Evolutionary conservation across 2,329 filamentous ascomycete species (phyloP), one percentile per base, ranked within the genome.

Genomic region (Aureobasidium sp.): DNA sequence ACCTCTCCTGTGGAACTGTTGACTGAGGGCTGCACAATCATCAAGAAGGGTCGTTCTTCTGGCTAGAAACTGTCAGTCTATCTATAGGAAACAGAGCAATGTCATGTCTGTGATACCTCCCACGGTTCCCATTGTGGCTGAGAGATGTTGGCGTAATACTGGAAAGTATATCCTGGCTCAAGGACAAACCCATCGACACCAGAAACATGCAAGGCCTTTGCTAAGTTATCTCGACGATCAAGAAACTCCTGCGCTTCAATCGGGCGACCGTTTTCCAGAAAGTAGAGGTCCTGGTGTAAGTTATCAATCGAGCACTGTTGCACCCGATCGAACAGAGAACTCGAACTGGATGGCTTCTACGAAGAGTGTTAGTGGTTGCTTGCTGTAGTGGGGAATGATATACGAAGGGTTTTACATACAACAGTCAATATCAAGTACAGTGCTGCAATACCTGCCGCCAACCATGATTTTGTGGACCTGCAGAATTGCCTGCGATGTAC

Each of bases 111-210:
- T 27, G 25, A 3, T 60, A 60, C 56, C 56, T 90, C 88, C 87
- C 87, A 90, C 0, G 85, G 84, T 68, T 91, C 88, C 88, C 88
- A 90, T 67, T 90, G 85, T 0, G 73, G 74, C 71, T 90, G 88
- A 1, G 86, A 88, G 48, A 88, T 81, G 70, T 91, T 90, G 54
- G 82, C 88, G 71, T 89, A 91, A 74, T 90, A 89, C 76, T 88
- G 84, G 69, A 90, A 90, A 0, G 87, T 89, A 71, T 89, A 90
- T 2, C 88, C 88, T 2, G 89, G 89, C 71, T 91, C 89, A 1
- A 90, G 78, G 2, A 89, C 78, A 68, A 91, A 91, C 0, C 87
- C 88, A 73, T 90, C 87, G 1, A 85, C 75, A 1, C 76, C 77
- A 48, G 87, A 84, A 1, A 75, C 76, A 15, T 80, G 77, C n/a